Evolutionary conservation across 164 flowering plant species (phyloP), one percentile per base, ranked within the genome.

Genomic region (Annona squamosa): DNA sequence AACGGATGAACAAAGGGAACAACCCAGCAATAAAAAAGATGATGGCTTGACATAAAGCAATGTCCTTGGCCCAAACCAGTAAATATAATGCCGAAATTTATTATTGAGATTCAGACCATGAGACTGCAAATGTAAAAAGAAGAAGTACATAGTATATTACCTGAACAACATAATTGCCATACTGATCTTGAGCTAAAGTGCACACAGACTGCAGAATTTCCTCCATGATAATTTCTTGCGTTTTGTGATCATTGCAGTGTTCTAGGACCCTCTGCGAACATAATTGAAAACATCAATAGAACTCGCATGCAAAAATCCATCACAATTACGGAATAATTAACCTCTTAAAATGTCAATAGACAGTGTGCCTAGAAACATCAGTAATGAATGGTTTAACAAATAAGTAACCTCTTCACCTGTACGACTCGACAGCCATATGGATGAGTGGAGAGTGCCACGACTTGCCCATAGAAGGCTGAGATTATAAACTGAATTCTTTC

Each of bases 151-250:
- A 65, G 42, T 41, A 41, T 41, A 65, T 37, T 84, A 93, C 99
- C 99, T 93, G 99, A 81, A 92, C 85, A 70, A 95, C 99, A 84
- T 93, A 95, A 78, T 93, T 91, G 9, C 99, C 99, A 76, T 91
- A 95, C 72, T 93, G 98, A 75, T 95, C 97, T 78, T 91, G 97
- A 1, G 95, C 92, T 73, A 95, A 77, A 59, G 80, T 83, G 79
- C 88, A 87, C 37, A 89, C 92, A 65, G 94, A 86, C 44, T 86
- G 84, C 89, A 93, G 79, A 74, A 95, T 86, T 81, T 95, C 99
- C 79, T 89, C 90, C 95, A 95, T 89, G 66, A 93, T 85, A 63
- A 85, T 84, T 57, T 80, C 82, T 72, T 89, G 94, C 4, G 93
- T 89, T 13, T 79, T 83, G 13, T 76, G 71, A 75, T 91, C 90